Evolutionary conservation across 805 yeast genomes (phyloP).

Genomic region (Saccharomycopsis javanensis): DNA sequence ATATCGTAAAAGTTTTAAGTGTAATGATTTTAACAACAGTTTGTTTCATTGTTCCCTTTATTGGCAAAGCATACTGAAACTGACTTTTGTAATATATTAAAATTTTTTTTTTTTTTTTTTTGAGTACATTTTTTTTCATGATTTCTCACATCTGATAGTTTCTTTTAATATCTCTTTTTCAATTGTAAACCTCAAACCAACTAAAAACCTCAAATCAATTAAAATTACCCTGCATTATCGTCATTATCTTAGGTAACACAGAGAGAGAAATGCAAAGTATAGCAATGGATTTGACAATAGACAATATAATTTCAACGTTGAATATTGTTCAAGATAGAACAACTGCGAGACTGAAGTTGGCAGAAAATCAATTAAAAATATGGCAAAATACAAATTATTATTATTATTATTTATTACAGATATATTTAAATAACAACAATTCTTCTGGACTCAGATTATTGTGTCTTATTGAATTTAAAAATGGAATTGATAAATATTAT

Average conservation of each 20-base stretch:
- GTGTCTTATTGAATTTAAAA: slow-evolving; percentile 79
- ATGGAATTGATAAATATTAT: slow-evolving; percentile 83
- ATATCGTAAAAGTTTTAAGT: too few species aligned
- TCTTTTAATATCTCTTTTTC: too few species aligned
- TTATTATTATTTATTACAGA: slow-evolving; percentile 40
- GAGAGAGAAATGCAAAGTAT: too few species aligned
- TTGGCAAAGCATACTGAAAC: not conserved
- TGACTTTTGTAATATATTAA: not conserved
- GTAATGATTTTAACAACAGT: too few species aligned
- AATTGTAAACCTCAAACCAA: not conserved
- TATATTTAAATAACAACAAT: slow-evolving; percentile 49
- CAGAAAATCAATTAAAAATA: slow-evolving; percentile 56
- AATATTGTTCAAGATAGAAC: slow-evolving; percentile 2
- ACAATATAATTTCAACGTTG: not conserved
- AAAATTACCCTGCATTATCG: too few species aligned
- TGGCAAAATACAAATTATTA: slow-evolving; percentile 64
- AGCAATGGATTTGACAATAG: slow-evolving; percentile 10
- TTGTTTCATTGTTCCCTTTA: not conserved
- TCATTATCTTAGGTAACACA: too few species aligned
- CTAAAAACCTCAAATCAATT: too few species aligned
- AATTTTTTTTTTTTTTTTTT: too few species aligned
- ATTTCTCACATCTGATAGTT: not conserved
- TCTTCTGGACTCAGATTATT: slow-evolving; percentile 74
- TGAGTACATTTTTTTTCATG: too few species aligned
- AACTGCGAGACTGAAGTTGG: slow-evolving; percentile 40